phyloP scores from a whole-genome alignment of 2,329 filamentous ascomycete species.

The Colletotrichum graminicola region DNA sequence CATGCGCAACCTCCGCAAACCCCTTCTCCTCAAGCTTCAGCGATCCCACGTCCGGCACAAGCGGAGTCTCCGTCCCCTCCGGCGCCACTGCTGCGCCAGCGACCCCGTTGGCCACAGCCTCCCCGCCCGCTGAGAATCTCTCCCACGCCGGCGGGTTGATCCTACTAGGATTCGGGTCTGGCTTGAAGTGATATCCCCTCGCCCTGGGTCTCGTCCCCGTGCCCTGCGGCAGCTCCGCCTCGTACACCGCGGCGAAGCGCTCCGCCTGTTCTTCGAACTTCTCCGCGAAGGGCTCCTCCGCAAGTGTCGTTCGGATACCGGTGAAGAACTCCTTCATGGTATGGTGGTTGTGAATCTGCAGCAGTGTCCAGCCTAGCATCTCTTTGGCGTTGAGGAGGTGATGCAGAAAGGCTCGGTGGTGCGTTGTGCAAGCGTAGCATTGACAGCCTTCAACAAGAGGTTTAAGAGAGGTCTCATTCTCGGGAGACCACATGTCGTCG shows the following conservation, averaged over 20 bases:
- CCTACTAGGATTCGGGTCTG: conserved; percentile 72
- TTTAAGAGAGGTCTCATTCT: conserved; percentile 70
- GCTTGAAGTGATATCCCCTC: conserved; percentile 86
- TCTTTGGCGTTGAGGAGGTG: conserved; percentile 92
- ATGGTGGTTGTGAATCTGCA: conserved; percentile 92
- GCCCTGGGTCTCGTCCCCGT: conserved; percentile 83
- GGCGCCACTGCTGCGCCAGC: conserved; percentile 50
- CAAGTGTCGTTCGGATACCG: conserved; percentile 75
- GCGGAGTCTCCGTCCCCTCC: conserved; percentile 61
- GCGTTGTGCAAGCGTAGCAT: conserved; percentile 86
- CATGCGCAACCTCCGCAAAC: conserved; percentile 56
- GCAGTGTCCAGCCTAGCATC: conserved; percentile 94
- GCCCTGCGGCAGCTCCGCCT: conserved; percentile 76
- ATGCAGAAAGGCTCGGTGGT: conserved; percentile 88
- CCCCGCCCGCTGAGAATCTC: conserved; percentile 56
- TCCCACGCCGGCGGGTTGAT: conserved; percentile 78
- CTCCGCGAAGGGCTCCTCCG: conserved; percentile 59
- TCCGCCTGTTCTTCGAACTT: conserved; percentile 68
- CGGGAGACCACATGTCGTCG: conserved; percentile 79
- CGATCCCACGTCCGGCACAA: conserved; percentile 60
- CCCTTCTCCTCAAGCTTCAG: conserved; percentile 67
- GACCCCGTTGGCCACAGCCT: neutral
- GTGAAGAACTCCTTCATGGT: conserved; percentile 80
- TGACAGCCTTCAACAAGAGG: conserved; percentile 74
- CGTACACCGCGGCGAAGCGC: conserved; percentile 69